These are phyloP conservation scores for Pyricularia pennisetigena DNA, from an alignment of 2,329 filamentous ascomycete species.

Conservation along the genomic window DNA sequence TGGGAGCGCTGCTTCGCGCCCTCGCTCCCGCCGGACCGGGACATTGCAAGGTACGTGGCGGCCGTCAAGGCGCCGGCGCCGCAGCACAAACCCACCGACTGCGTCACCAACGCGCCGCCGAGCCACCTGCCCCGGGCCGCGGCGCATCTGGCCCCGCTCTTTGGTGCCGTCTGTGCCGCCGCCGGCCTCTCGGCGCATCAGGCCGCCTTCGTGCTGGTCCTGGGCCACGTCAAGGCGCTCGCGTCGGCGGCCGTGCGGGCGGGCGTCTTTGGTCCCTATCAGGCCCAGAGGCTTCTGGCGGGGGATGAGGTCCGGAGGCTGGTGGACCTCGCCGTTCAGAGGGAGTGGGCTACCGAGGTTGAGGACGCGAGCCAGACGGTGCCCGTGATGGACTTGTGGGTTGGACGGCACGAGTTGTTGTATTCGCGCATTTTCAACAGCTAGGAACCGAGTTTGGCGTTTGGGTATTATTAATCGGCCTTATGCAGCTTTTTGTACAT, in stretches of 20 bases:
- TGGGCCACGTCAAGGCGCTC: slow-evolving; percentile 67
- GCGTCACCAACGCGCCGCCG: slow-evolving; percentile 2
- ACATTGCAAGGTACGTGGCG: slow-evolving; percentile 11
- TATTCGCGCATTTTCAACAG: slow-evolving; percentile 86
- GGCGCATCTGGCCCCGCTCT: slow-evolving; percentile 62
- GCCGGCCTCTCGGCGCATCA: slow-evolving; percentile 51
- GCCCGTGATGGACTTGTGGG: slow-evolving; percentile 73
- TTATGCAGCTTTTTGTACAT: neutral
- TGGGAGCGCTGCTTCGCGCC: slow-evolving; percentile 62
- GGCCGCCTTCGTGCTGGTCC: slow-evolving; percentile 64
- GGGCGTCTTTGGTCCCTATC: slow-evolving; percentile 71
- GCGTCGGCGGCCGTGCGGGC: slow-evolving; percentile 69
- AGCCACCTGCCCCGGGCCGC: slow-evolving; percentile 30
- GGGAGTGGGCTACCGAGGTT: slow-evolving; percentile 47
- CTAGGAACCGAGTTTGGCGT: slow-evolving; percentile 24
- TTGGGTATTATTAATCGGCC: neutral
- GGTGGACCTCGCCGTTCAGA: slow-evolving; percentile 47
- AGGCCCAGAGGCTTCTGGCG: slow-evolving; percentile 65
- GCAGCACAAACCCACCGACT: slow-evolving; percentile 8
- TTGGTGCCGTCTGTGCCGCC: slow-evolving; percentile 55
- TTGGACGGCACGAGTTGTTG: slow-evolving; percentile 71
- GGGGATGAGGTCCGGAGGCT: slow-evolving; percentile 44
- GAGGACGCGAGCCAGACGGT: slow-evolving; percentile 66
- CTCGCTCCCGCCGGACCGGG: slow-evolving; percentile 6
- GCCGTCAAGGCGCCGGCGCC: slow-evolving; percentile 19